Percentiles rank a stretch among this genome's conserved stretches.
Conservation (phyloP, 352 stramenopile species). For the Phytophthora hibernalis region DNA sequence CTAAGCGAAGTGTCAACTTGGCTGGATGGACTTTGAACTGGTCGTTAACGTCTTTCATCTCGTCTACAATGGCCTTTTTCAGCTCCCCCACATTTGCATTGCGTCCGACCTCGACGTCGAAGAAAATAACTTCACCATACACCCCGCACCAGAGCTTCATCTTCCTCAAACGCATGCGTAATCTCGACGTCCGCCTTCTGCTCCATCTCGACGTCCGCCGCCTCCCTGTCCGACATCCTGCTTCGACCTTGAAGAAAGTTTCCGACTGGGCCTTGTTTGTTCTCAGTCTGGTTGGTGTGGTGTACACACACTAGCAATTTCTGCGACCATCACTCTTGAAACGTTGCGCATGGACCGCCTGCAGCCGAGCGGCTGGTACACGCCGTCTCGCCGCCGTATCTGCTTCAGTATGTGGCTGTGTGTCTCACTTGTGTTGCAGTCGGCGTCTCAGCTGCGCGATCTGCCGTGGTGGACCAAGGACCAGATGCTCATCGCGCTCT, state of each 20-base stretch:
- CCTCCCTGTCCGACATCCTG: no score
- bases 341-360: conserved; percentile 29
- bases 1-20: no score
- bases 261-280: no score
- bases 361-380: conserved; percentile 42
- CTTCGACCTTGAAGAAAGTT: no score
- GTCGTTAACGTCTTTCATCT: not conserved
- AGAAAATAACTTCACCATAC: not conserved
- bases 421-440: conserved; percentile 24
- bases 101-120: not conserved
- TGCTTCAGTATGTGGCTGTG: not conserved
- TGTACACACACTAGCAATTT: no score
- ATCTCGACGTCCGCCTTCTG: no score
- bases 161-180: no score
- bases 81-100: not conserved
- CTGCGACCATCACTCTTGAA: no score
- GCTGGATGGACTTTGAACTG: no score
- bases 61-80: not conserved
- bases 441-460: conserved; percentile 50
- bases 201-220: no score
- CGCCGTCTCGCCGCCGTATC: not conserved
- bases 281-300: no score
- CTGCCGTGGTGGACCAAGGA: conserved; percentile 61
- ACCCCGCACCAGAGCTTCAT: not conserved
- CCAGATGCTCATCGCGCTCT: conserved; percentile 50